Evolutionary conservation across 306 rosid species (phyloP), one percentile per base, ranked within the genome.

Genomic region (Cicer judaicum): DNA sequence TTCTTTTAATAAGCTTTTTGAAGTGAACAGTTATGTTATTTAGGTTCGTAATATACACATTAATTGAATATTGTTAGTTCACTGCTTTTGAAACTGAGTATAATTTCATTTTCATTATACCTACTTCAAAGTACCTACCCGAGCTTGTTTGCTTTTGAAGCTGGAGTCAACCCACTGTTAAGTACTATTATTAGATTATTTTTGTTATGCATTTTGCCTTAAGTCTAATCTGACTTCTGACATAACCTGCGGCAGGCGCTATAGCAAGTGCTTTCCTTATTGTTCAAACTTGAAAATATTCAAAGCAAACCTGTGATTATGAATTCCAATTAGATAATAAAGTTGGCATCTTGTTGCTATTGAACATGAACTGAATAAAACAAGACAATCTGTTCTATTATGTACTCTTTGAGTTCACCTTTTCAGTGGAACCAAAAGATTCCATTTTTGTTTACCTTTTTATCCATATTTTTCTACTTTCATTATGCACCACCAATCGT

Each of bases 251-350:
- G 61, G 13, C 18, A 29, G 41, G 52, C 34, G 29, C 11, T 69
- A 43, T 21, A 24, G 68, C 55, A 68, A 57, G 53, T 21, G 50
- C 9, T 79, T 73, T 39, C 43, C 34, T 63, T 5, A 36, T 55
- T 42, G 52, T 43, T 49, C 55, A 77, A 73, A 72, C 67, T 66
- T 76, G 69, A 54, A 68, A 77, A 48, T 73, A 64, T 70, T 69
- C 40, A 62, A 29, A n/a, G 8, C 10, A 41, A 65, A 18, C 64
- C 34, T 47, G 15, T 42, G 57, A 10, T 52, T 59, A n/a, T 70
- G 67, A 56, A 69, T 65, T 64, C 46, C 55, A 55, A n/a, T 64
- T 41, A 46, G 78, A 70, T 3, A 57, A 49, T 44, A 18, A 48
- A 55, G 53, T 29, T 70, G 67, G 59, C 39, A 36, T 71, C 62